Evolutionary conservation across 148 eudicot species (phyloP).

Genomic region (Cornus suecica): DNA sequence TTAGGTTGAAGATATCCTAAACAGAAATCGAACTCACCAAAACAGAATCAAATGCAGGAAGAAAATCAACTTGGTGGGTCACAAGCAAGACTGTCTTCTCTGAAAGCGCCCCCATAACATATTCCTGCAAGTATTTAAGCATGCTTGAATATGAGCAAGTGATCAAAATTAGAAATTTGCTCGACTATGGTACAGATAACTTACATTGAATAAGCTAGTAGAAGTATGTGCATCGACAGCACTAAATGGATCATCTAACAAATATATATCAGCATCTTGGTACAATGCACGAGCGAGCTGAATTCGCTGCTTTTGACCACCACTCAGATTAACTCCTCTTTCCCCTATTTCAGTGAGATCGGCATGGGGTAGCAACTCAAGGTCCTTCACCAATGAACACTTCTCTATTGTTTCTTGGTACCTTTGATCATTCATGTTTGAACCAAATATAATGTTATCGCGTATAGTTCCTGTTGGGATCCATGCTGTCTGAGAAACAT

Average conservation of each 20-base stretch:
- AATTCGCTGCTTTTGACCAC: too few relatives aligned
- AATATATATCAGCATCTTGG: too few relatives aligned
- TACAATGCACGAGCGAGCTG: too few relatives aligned
- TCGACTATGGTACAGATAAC: background rate
- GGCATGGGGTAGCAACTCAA: too few relatives aligned
- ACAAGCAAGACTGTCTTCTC: conserved; percentile 22
- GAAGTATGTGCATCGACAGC: conserved; percentile 30
- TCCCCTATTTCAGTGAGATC: too few relatives aligned
- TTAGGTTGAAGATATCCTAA: too few relatives aligned
- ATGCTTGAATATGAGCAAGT: background rate
- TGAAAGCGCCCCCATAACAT: too few relatives aligned
- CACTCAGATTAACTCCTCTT: too few relatives aligned
- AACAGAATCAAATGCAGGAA: conserved; percentile 18
- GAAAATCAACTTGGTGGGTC: conserved; percentile 26
- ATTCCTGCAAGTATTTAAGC: conserved; percentile 12
- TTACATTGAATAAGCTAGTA: conserved; percentile 24
- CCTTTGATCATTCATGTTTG: conserved; percentile 15
- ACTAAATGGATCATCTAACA: conserved; percentile 29
- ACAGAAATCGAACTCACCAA: conserved; percentile 10
- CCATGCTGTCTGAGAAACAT: too few relatives aligned
- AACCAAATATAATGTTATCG: conserved; percentile 26
- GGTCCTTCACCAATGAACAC: too few relatives aligned
- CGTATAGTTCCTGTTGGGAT: conserved; percentile 27
- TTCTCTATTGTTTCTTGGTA: too few relatives aligned
- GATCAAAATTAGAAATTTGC: background rate